Evolutionary conservation across 1,284 basidiomycete species (phyloP), one percentile per base, ranked within the genome.

Genomic region (Austroboletus sp.): DNA sequence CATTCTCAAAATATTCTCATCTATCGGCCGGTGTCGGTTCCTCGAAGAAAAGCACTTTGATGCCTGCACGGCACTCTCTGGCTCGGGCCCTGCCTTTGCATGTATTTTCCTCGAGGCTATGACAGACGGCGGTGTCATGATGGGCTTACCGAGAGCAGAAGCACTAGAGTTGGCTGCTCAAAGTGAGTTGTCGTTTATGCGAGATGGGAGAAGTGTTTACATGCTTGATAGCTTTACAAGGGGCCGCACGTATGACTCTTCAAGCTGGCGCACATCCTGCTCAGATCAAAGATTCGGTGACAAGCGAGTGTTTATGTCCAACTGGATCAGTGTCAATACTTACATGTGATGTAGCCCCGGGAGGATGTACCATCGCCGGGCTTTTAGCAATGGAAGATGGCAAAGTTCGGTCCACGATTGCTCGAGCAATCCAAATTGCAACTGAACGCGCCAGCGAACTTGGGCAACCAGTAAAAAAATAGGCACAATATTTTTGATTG

Each of bases 111-210:
- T 99, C 50, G 96, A 99, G 67, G 95, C 96, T 0, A 97, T 99
- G 93, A 87, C 92, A 2, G 96, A 98, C 67, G 96, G 96, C 27
- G 96, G 92, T 26, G 96, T 98, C 35, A 98, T 99, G 96, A 98
- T 98, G 96, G 96, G 96, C 23, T 72, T 99, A 38, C 96, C 96
- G 3, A 76, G 96, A 50, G 78, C 83, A 0, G 95, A 98, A 66
- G 94, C 96, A 4, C 68, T 98, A 31, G 96, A 98, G 64, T 70
- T 98, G 43, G 95, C 96, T 37, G 86, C 95, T 40, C 96, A 99
- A 70, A 94, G 93, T 95, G 66, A 62, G 82, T 69, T n/a, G n/a
- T 21, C 30, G 29, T 15, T n/a, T 30, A 40, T 32, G 9, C 29
- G 13, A 11, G 40, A 40, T 26, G 9, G 21, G 31, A 11, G 9